phyloP scores from a whole-genome alignment of 768 basidiomycete genomes.

The Galerina sulciceps region DNA sequence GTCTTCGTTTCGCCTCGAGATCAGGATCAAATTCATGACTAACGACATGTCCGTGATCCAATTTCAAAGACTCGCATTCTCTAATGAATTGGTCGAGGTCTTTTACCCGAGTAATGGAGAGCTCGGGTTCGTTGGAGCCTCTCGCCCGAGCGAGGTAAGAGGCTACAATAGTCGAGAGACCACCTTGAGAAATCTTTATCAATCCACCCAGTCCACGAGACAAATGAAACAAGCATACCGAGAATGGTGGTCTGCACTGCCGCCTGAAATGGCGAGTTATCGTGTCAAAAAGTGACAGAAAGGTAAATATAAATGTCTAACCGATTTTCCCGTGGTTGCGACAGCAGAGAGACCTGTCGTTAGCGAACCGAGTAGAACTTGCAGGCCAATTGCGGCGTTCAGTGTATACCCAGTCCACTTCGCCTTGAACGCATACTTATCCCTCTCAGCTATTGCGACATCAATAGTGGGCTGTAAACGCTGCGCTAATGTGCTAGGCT shows the following conservation, averaged over 20 bases:
- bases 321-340: constrained; percentile 43
- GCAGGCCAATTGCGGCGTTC: constrained; percentile 61
- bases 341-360: constrained; percentile 64
- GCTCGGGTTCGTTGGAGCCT: constrained; percentile 72
- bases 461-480: constrained; percentile 53
- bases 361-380: constrained; percentile 68
- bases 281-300: neutral
- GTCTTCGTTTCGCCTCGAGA: constrained; percentile 22
- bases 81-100: constrained; percentile 72
- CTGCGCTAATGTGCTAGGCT: constrained; percentile 3
- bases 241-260: constrained; percentile 42
- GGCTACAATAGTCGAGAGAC: constrained; percentile 68
- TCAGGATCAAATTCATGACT: constrained; percentile 40
- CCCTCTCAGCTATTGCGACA: constrained; percentile 46
- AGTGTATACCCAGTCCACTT: constrained; percentile 39
- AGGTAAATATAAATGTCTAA: neutral
- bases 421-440: constrained; percentile 53
- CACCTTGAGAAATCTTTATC: constrained; percentile 43
- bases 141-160: constrained; percentile 74
- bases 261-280: constrained; percentile 26
- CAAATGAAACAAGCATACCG: constrained; percentile 27
- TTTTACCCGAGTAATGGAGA: constrained; percentile 55
- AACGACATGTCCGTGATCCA: constrained; percentile 56
- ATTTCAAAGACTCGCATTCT: constrained; percentile 56
- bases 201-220: neutral